Evolutionary conservation across 2,329 filamentous ascomycete genomes (phyloP).

Genomic region (Geoglossum cookeanum): DNA sequence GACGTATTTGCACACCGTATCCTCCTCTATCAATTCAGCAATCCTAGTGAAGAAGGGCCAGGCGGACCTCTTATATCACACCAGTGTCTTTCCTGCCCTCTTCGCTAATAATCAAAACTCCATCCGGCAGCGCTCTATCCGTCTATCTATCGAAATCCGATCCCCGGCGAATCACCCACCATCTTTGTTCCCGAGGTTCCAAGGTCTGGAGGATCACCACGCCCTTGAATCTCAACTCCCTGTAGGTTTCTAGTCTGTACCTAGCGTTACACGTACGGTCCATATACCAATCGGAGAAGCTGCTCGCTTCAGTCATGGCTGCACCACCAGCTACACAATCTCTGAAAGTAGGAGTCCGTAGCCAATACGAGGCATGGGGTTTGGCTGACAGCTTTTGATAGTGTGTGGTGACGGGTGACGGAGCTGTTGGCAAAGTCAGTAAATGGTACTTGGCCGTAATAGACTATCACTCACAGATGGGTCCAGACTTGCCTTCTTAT

Average conservation of each 20-base stretch:
- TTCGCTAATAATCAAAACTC: background rate
- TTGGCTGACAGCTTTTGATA: conserved; percentile 22
- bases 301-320: conserved; percentile 34
- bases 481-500: conserved; percentile 86
- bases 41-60: background rate
- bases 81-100: background rate
- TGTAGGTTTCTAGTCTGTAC: background rate
- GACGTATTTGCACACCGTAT: background rate
- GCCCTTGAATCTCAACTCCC: background rate
- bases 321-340: conserved; percentile 74
- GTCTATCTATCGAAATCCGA: background rate
- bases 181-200: background rate
- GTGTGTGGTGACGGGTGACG: conserved; percentile 98
- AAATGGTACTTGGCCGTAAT: conserved; percentile 8
- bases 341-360: conserved; percentile 49
- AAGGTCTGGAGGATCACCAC: background rate
- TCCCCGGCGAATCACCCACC: background rate
- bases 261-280: background rate
- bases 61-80: background rate
- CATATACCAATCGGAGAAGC: background rate
- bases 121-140: background rate
- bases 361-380: conserved; percentile 4
- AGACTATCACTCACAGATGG: conserved; percentile 23
- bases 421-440: conserved; percentile 93
- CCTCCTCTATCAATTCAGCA: background rate